Base-by-base conservation (phyloP, 345 rosid species). In the Camelina laxa region DNA sequence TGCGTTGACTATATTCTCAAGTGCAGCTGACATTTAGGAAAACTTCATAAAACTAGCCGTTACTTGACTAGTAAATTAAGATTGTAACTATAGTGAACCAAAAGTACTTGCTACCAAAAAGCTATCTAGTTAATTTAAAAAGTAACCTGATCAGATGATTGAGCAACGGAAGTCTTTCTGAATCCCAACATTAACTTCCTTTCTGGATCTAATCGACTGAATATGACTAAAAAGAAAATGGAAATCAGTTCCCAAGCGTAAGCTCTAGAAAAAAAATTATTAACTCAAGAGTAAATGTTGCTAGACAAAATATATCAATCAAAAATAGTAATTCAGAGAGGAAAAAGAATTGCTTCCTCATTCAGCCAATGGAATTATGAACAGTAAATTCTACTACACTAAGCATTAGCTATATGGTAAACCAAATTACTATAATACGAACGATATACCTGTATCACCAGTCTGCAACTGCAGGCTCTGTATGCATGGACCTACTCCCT, bases 391-490 rank as follows among this genome's bases (percentile, higher is more conserved):
- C 35, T 20, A 36, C 38, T 65, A 22, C 42, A 17, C 30, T 65
- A 42, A 65, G 58, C 57, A 41, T 45, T 33, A 60, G 48, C 31
- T 71, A 72, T 54, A 77, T 58, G 57, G 42, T 51, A 72, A 60
- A 77, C 31, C 48, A 67, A 36, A 60, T 45, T 42, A 69, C 42
- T 55, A 54, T 31, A 62, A 41, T 14, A 47, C 27, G 19, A 66
- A 39, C 48, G 44, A 64, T 67, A 79, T 88, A 95, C 99, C 91
- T 80, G 84, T 87, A 80, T 95, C 99, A 58, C 99, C 99, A 14
- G 99, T 97, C 84, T 92, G 99, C 85, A 92, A 78, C 79, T 83
- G 87, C 98, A 95, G 82, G 80, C 84, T 87, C 84, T 95, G 97
- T 79, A 95, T 85, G 88, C 96, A 95, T 67, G 96, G 91, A 54